Base-by-base conservation (phyloP, 2,329 filamentous ascomycete species). In the Neonectria magnoliae region DNA sequence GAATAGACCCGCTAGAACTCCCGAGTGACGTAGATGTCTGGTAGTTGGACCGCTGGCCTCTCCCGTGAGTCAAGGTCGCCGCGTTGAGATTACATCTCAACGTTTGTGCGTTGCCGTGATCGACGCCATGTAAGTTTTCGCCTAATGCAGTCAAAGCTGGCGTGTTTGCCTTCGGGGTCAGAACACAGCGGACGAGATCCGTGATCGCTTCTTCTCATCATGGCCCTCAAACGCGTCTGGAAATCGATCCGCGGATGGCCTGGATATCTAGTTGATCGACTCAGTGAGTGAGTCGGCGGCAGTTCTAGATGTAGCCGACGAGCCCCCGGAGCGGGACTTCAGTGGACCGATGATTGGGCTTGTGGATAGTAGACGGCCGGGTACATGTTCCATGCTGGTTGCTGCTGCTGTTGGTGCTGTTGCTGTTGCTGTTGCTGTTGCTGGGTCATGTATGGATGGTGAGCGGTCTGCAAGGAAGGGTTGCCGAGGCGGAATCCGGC, bases 1-100 rank as follows among this genome's bases (percentile, higher is more conserved):
- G 69, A 75, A 66, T 81, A 81, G 42, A 77, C 51, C 57, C 73
- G 71, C 44, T 74, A 73, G 47, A 81, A 81, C 55, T 81, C 78
- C 3, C 75, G 72, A 8, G 76, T 81, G 44, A 74, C 76, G 60
- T 81, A 82, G 5, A 74, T 54, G 16, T 75, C 71, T 60, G 79
- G 80, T 22, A 76, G 75, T 51, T 76, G 70, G 25, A 80, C 31
- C 10, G 51, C 78, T 71, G 44, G 71, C 74, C 56, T 78, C 76
- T 72, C 71, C 25, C 29, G 62, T 70, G 59, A 13, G n/a, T 8
- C 14, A 38, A 14, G 36, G 36, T n/a, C 38, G 3, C 7, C 38
- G n/a, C 9, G 10, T 10, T 42, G n/a, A n/a, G 38, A 5, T 42
- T 42, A 9, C 7, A 18, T 11, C 25, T n/a, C 8, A 8, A 3